Base-by-base conservation (phyloP, 2,329 filamentous ascomycete genomes). In the Epicoccum nigrum region DNA sequence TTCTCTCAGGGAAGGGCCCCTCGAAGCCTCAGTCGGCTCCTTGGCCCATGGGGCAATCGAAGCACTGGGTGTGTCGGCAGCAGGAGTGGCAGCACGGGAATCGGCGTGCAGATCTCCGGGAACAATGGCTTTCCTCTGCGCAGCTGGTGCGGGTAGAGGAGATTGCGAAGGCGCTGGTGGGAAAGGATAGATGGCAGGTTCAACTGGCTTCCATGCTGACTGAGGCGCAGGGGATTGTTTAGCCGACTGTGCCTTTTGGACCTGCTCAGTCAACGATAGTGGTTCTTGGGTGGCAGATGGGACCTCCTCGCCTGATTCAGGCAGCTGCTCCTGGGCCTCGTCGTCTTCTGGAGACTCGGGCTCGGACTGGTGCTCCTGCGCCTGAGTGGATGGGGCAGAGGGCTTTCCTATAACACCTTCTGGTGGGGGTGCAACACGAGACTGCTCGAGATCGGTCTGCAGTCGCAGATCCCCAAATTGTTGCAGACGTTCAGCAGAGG, bases 21-120 rank as follows among this genome's bases (percentile, higher is more conserved):
- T 95, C 32, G 90, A 85, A 4, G 80, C 76, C 40, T 89, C 87
- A 32, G 79, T 76, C 2, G 83, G 83, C 59, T 97, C 92, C 72
- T 94, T 94, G 4, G 94, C 94, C 94, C 94, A 99, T 0, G 94
- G 94, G 0, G 94, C 94, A 60, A 97, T 78, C 0, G 93, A 90
- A 4, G 92, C 81, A 42, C 81, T 80, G 6, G 83, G 82, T 1
- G 83, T 83, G 44, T 88, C 86, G 21, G 81, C 76, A 0, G 83
- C 78, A 23, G 90, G 92, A 0, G 91, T 95, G 58, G 89, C 88
- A 1, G 88, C 90, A 56, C 86, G 87, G 19, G 92, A 95, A 54
- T 86, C 85, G 2, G 81, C 80, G 58, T 81, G 81, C 39, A 89
- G 75, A 44, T 84, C 80, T 60, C 96, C 92, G 1, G 92, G 91